Percentiles rank a stretch among this genome's conserved stretches.
Evolutionary conservation across 2,329 filamentous ascomycete species (phyloP).

Genomic region (Geoglossum cookeanum): DNA sequence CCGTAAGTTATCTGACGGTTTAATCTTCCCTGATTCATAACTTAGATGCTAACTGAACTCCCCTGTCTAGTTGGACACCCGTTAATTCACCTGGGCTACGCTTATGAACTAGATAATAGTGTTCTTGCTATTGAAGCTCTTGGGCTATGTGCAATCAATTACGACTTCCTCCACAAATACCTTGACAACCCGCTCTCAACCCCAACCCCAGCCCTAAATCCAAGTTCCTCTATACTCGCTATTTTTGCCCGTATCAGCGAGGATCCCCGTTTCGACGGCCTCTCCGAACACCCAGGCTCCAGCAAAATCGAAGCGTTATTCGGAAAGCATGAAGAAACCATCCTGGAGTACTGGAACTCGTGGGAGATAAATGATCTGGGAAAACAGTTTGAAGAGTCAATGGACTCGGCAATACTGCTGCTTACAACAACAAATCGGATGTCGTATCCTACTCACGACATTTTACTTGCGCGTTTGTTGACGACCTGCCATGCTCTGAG

Average conservation of each 20-base stretch:
- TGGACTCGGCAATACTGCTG: slow-evolving; percentile 27
- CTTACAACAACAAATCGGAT: slow-evolving; percentile 14
- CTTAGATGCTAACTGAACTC: slow-evolving; percentile 13
- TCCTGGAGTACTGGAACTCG: slow-evolving; percentile 81
- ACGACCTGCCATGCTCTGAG: slow-evolving; percentile 76
- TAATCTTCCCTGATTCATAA: slow-evolving; percentile 2
- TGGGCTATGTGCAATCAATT: slow-evolving; percentile 42
- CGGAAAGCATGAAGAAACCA: slow-evolving; percentile 42
- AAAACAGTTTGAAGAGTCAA: slow-evolving; percentile 56
- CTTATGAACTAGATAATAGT: slow-evolving; percentile 68
- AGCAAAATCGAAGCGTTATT: slow-evolving; percentile 52
- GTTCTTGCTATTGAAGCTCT: slow-evolving; percentile 83
- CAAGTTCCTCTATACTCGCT: slow-evolving; percentile 39
- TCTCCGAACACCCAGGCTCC: slow-evolving; percentile 39
- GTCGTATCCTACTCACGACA: slow-evolving; percentile 45
- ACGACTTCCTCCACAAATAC: slow-evolving; percentile 37
- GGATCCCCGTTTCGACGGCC: slow-evolving; percentile 50
- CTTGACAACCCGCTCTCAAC: slow-evolving; percentile 47
- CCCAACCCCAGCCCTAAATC: slow-evolving; percentile 25
- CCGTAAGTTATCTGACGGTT: slow-evolving; percentile 33
- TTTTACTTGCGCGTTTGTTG: slow-evolving; percentile 64
- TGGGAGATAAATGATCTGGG: slow-evolving; percentile 55
- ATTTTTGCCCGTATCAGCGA: slow-evolving; percentile 49
- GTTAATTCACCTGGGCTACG: slow-evolving; percentile 89
- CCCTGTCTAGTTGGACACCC: slow-evolving; percentile 54